Evolutionary conservation across 2,329 filamentous ascomycete genomes (phyloP).

Genomic region (Colletotrichum sp.): DNA sequence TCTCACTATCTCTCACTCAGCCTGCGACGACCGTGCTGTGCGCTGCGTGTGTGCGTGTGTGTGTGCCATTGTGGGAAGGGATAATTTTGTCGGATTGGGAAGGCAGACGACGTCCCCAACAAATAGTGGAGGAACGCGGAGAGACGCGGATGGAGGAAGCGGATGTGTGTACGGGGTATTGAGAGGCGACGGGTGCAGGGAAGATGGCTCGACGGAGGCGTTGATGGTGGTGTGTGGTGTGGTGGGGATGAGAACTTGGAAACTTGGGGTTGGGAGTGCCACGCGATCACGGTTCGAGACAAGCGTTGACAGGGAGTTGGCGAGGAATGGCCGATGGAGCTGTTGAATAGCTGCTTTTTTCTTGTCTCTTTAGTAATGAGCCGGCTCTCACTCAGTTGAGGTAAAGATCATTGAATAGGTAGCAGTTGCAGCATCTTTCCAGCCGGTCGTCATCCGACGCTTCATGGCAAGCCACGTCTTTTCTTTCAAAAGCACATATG

Average conservation of each 20-base stretch:
- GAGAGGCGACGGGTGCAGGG: not conserved
- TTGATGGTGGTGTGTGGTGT: not conserved
- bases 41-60: not conserved
- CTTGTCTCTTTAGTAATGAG: too few species aligned
- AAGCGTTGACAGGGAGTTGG: not conserved
- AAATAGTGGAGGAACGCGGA: constrained; percentile 9
- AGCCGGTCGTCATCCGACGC: not conserved
- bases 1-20: not conserved
- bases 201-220: not conserved
- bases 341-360: not conserved
- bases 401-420: not conserved
- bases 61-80: constrained; percentile 1
- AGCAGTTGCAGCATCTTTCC: not conserved
- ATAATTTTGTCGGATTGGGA: constrained; percentile 22
- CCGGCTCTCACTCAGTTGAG: not conserved
- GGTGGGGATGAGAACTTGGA: not conserved
- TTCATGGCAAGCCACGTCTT: not conserved
- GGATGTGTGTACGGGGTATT: not conserved
- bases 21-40: not conserved
- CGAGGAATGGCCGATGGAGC: not conserved
- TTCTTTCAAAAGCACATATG: not conserved
- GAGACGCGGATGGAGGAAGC: not conserved
- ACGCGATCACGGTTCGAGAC: not conserved
- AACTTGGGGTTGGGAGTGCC: not conserved
- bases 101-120: constrained; percentile 3